Conservation (phyloP, 495 filamentous ascomycete genomes). For the Tuber aestivum region DNA sequence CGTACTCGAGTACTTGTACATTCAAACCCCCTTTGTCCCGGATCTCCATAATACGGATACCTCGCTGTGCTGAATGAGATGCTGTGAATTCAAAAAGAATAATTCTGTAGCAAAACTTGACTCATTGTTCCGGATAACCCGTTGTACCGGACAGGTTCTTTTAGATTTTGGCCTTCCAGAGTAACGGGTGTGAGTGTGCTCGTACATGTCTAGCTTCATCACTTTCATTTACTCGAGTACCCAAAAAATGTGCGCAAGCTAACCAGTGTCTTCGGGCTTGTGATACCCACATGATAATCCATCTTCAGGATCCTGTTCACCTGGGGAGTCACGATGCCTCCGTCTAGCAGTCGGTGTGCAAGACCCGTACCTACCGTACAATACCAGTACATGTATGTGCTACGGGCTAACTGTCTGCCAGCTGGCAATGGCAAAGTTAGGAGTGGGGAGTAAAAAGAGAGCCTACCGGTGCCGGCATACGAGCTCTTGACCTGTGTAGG, state of each 20-base stretch:
- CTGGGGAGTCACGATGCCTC: background rate
- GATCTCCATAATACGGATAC: no score
- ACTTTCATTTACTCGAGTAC: background rate
- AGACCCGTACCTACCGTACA: background rate
- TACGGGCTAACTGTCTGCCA: background rate
- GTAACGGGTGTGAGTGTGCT: no score
- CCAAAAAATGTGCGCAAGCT: background rate
- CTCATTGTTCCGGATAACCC: no score
- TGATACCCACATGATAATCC: background rate
- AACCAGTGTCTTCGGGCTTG: background rate
- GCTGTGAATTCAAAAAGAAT: no score
- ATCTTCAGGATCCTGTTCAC: background rate
- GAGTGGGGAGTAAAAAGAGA: background rate
- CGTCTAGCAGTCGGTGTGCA: background rate
- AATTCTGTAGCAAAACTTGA: no score
- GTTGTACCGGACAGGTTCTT: no score
- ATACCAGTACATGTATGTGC: background rate
- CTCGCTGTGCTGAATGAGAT: no score
- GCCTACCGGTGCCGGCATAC: constrained; percentile 2
- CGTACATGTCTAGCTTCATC: background rate
- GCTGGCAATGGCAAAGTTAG: background rate
- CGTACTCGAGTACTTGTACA: background rate
- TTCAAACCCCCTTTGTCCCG: no score
- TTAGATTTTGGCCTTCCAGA: no score
- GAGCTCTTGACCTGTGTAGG: background rate